phyloP scores from a whole-genome alignment of 2,329 filamentous ascomycete species.

The Metarhizium sp. region DNA sequence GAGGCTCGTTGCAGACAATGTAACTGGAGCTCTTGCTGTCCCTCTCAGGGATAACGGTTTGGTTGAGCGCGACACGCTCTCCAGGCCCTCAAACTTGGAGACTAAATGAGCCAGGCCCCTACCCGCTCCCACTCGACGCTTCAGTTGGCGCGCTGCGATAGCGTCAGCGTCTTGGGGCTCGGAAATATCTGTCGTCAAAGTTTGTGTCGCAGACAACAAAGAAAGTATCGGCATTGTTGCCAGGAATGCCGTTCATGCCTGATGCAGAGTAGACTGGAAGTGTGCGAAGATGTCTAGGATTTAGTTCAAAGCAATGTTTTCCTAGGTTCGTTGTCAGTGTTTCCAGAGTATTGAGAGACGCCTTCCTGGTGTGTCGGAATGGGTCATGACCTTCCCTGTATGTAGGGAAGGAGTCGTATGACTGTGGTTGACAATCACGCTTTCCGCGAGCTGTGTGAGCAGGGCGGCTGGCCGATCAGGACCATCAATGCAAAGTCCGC shows the following conservation, averaged over 20 bases:
- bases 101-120: constrained; percentile 21
- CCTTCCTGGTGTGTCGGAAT: neutral
- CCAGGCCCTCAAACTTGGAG: constrained; percentile 25
- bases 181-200: neutral
- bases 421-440: neutral
- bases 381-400: neutral
- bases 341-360: neutral
- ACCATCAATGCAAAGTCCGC: neutral
- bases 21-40: neutral
- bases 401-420: neutral
- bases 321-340: neutral
- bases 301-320: neutral
- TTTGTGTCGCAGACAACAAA: constrained; percentile 1
- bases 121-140: neutral
- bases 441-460: neutral
- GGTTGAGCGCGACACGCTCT: constrained; percentile 9
- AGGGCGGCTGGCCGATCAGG: too few species aligned
- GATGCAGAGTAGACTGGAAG: neutral
- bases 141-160: neutral
- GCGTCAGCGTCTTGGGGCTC: neutral
- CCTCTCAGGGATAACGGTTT: neutral
- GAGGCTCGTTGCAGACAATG: neutral
- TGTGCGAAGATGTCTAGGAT: neutral
- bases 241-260: neutral
- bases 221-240: constrained; percentile 3